phyloP scores from a whole-genome alignment of 2,329 filamentous ascomycete genomes.

The Diaporthe citri region DNA sequence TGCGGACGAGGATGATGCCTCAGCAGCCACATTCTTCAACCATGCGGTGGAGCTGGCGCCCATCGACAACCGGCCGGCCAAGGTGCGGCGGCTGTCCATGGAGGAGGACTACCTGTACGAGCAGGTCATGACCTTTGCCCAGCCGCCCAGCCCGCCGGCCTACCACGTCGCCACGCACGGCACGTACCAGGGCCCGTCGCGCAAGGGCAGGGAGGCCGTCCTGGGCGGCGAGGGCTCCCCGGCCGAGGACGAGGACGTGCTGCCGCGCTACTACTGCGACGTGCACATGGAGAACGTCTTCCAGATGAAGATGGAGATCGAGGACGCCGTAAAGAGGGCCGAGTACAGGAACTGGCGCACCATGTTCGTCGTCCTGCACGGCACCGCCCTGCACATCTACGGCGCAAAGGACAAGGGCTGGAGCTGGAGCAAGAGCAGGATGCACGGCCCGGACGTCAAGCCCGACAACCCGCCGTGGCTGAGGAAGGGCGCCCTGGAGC shows the following conservation, averaged over 20 bases:
- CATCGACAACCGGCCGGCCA: conserved; percentile 39
- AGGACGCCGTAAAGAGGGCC: conserved; percentile 72
- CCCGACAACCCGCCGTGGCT: conserved; percentile 65
- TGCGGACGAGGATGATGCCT: conserved; percentile 33
- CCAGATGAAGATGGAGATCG: conserved; percentile 74
- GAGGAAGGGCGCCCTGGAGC: conserved; percentile 68
- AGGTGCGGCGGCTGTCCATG: conserved; percentile 61
- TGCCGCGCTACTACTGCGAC: conserved; percentile 70
- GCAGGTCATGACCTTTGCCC: conserved; percentile 61
- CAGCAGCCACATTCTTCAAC: conserved; percentile 38
- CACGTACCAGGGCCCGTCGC: conserved; percentile 52
- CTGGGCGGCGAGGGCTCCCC: conserved; percentile 43
- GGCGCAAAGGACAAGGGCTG: conserved; percentile 69
- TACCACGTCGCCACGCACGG: conserved; percentile 40
- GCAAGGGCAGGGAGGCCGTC: conserved; percentile 39
- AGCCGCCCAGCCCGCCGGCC: conserved; percentile 61
- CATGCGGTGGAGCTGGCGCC: conserved; percentile 40
- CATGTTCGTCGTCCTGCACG: conserved; percentile 73
- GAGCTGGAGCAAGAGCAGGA: conserved; percentile 60
- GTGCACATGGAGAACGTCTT: conserved; percentile 70
- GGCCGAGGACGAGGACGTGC: conserved; percentile 57
- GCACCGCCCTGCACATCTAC: conserved; percentile 77
- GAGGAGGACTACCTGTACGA: conserved; percentile 68
- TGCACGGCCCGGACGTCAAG: conserved; percentile 61
- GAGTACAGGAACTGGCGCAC: conserved; percentile 74